Evolutionary conservation across 371 early-diverging fungal genomes (phyloP).

Genomic region (Mucor irregularis): DNA sequence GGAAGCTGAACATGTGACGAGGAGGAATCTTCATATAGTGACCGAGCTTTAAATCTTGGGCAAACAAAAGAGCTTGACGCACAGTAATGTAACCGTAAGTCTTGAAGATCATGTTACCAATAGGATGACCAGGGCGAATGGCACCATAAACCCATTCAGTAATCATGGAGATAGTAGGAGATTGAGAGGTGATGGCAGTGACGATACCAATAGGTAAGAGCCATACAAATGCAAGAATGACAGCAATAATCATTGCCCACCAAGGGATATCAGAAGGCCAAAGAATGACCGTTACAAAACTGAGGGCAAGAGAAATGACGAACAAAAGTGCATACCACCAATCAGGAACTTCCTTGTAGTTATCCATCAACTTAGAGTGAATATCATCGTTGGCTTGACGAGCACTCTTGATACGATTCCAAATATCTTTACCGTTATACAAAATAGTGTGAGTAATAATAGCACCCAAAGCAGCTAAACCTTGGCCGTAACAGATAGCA

Average conservation of each 20-base stretch:
- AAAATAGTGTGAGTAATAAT: slow-evolving; percentile 67
- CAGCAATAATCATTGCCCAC: slow-evolving; percentile 67
- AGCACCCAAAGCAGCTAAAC: slow-evolving; percentile 66
- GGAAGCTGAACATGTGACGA: slow-evolving; percentile 61
- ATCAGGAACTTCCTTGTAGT: slow-evolving; percentile 64
- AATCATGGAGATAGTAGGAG: slow-evolving; percentile 45
- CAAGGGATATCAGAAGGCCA: slow-evolving; percentile 59
- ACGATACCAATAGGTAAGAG: slow-evolving; percentile 71
- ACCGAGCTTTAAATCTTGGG: slow-evolving; percentile 60
- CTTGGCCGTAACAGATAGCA: slow-evolving; percentile 70
- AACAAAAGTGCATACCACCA: slow-evolving; percentile 66
- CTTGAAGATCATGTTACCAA: slow-evolving; percentile 65
- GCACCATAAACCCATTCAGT: slow-evolving; percentile 49
- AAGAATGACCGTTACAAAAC: slow-evolving; percentile 47
- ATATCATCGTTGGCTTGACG: slow-evolving; percentile 56
- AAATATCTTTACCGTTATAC: slow-evolving; percentile 66
- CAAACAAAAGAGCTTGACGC: slow-evolving; percentile 57
- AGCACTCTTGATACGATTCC: slow-evolving; percentile 49
- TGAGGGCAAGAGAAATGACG: slow-evolving; percentile 29
- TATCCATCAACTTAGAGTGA: slow-evolving; percentile 57
- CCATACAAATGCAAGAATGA: slow-evolving; percentile 63
- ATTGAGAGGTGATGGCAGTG: slow-evolving; percentile 45
- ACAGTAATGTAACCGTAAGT: slow-evolving; percentile 58
- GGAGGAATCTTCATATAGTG: slow-evolving; percentile 74
- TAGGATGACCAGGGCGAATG: slow-evolving; percentile 58